Base-by-base conservation (phyloP, 371 early-diverging fungal genomes). In the Coemansia sp. region DNA sequence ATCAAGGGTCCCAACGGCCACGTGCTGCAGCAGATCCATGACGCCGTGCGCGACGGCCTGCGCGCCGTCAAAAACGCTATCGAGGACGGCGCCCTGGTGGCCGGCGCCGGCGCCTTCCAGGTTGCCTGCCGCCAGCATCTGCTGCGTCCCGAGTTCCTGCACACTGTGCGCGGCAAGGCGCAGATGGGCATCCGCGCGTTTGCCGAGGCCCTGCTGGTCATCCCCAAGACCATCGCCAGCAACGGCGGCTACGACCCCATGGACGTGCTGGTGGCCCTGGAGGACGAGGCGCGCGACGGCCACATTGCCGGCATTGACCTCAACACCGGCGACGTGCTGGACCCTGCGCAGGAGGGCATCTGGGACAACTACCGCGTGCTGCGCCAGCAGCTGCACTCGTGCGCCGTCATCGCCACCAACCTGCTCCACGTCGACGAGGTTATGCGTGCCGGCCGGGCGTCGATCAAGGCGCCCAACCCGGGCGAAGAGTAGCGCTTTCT, bases 401-500 rank as follows among this genome's bases (percentile, higher is more conserved):
- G 92, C 66, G 86, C 97, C 54, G 94, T 98, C 37, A 98, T 98
- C 77, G 95, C 99, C 29, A 92, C 94, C 77, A 99, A 97, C 83
- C 84, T 99, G 67, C 82, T 99, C 64, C 86, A 99, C 57, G 99
- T 99, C 24, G 99, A 99, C 82, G 99, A 99, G 83, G 99, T 99
- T 86, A 97, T 99, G 91, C 91, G 98, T 72, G 96, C 91, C 9
- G 91, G 91, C 51, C 82, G 90, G 67, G 84, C 90, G 57, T 87
- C 90, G 53, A 76, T 90, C 56, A 90, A 89, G 74, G 64, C 62
- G 18, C 67, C 69, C 32, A 67, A 66, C 54, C 75, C 75, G 1
- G 75, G 75, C 6, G 75, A 74, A 55, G 74, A 74, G 32, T 46
- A 64, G 37, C 9, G 37, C 37, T 5, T 37, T 37, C 37, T 37